Conservation (phyloP, 1,284 basidiomycete species). For the Hortiboletus rubellus region DNA sequence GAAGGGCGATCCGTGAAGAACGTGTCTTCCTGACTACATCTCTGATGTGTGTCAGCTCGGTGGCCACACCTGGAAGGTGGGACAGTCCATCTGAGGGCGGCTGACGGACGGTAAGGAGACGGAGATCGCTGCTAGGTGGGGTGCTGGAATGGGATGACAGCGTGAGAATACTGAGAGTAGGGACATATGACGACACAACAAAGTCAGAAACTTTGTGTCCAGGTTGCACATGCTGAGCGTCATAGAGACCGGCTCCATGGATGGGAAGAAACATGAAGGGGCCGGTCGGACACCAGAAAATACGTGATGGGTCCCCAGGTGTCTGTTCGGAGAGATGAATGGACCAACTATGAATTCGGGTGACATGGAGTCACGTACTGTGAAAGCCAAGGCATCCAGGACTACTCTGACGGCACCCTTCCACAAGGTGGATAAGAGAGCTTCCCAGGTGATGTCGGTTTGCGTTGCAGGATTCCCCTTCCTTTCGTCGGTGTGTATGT, state of each 20-base stretch:
- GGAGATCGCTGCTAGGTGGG: no score
- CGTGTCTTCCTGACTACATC: neutral
- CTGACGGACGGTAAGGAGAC: no score
- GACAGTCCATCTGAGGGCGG: no score
- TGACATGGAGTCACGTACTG: neutral
- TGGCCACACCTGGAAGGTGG: neutral
- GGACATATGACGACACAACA: no score
- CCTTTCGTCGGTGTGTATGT: neutral
- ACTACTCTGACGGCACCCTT: slow-evolving; percentile 2
- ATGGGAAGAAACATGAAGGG: no score
- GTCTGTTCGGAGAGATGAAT: neutral
- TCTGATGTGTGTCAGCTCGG: slow-evolving; percentile 6
- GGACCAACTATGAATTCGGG: neutral
- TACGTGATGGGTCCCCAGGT: no score
- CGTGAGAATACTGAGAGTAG: no score
- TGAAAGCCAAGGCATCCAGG: slow-evolving; percentile 1
- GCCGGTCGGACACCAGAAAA: no score
- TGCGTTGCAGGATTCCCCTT: neutral
- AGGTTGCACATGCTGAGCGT: no score
- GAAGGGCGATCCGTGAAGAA: neutral
- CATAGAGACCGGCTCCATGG: no score
- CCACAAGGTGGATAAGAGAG: neutral
- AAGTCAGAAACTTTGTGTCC: no score
- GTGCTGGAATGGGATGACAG: no score
- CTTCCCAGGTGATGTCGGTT: neutral